Evolutionary conservation across 129 eudicot species (phyloP), one percentile per base, ranked within the genome.

Genomic region (Cynara cardunculus): DNA sequence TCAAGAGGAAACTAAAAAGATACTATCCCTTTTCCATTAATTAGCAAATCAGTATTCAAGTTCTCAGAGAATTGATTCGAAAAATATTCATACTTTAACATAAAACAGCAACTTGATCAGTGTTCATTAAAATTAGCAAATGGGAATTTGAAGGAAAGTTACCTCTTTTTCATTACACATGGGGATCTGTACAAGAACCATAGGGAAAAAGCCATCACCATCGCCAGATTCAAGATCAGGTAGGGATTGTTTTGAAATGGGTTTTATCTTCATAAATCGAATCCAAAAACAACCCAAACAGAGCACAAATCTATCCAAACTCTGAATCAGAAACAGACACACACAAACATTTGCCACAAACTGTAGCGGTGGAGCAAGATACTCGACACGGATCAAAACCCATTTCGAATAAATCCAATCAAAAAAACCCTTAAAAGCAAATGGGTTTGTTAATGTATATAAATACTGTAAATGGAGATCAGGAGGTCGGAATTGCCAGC

Each of bases 211-310:
- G 8, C 88, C 93, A 80, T 73, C 82, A 56, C 78, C 85, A 75
- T 87, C 88, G 19, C 96, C 93, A 65, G 84, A 82, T 83, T 89
- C 96, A 25, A 91, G 88, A 85, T 91, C 96, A 5, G 80, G 65
- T 27, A 71, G 61, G n/a, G 75, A 85, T 37, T 80, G 78, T 73
- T 86, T 88, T 1, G 82, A 73, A 41, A 84, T 75, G 0, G 94
- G 94, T 66, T 88, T 90, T 53, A 88, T 86, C 69, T 81, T 84
- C 85, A 68, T 81, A 21, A 88, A 30, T 64, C 78, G 70, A 64
- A 90, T 80, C 94, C 94, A 90, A 22, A 90, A 88, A 77, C 94
- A 90, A 28, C 94, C 94, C 80, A 90, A 77, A 66, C 87, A 88
- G 5, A 90, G 80, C 49, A 88, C 18, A 14, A 90, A 61, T 82